Evolutionary conservation across 2,329 filamentous ascomycete species (phyloP).

Genomic region (Parastagonospora avenae): DNA sequence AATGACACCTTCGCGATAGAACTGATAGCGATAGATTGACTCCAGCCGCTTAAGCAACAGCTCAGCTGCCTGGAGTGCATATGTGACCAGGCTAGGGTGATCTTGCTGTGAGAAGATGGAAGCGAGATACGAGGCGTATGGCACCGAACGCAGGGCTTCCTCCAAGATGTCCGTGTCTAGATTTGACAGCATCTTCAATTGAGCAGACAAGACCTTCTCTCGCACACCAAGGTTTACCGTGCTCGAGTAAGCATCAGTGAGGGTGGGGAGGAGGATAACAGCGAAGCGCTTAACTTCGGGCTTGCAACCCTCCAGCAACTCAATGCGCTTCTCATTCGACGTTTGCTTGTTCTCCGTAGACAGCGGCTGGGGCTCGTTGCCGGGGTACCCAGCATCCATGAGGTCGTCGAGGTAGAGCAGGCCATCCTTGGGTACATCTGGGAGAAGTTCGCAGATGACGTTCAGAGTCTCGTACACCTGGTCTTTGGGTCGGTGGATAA

Average conservation of each 20-base stretch:
- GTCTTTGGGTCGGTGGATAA: conserved; percentile 93
- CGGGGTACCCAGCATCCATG: conserved; percentile 55
- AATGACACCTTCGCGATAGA: conserved; percentile 96
- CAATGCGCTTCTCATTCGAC: conserved; percentile 79
- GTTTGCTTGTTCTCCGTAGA: conserved; percentile 58
- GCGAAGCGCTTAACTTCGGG: conserved; percentile 88
- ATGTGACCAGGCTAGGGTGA: conserved; percentile 83
- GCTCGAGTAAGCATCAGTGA: conserved; percentile 96
- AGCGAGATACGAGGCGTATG: conserved; percentile 93
- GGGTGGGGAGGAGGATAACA: conserved; percentile 87
- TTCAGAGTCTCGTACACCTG: conserved; percentile 98
- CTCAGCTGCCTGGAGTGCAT: conserved; percentile 86
- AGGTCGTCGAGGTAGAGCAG: conserved; percentile 59
- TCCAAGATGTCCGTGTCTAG: conserved; percentile 83
- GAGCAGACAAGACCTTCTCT: conserved; percentile 93
- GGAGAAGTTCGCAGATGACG: conserved; percentile 92
- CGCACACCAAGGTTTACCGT: conserved; percentile 94
- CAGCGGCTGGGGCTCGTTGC: conserved; percentile 51
- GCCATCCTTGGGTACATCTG: conserved; percentile 68
- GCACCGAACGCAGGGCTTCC: conserved; percentile 83
- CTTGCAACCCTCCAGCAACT: conserved; percentile 81
- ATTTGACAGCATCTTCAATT: conserved; percentile 97
- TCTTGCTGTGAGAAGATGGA: conserved; percentile 96
- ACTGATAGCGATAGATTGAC: conserved; percentile 90
- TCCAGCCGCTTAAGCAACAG: conserved; percentile 83